Evolutionary conservation across 345 rosid species (phyloP).

Genomic region (Eucalyptus camaldulensis): DNA sequence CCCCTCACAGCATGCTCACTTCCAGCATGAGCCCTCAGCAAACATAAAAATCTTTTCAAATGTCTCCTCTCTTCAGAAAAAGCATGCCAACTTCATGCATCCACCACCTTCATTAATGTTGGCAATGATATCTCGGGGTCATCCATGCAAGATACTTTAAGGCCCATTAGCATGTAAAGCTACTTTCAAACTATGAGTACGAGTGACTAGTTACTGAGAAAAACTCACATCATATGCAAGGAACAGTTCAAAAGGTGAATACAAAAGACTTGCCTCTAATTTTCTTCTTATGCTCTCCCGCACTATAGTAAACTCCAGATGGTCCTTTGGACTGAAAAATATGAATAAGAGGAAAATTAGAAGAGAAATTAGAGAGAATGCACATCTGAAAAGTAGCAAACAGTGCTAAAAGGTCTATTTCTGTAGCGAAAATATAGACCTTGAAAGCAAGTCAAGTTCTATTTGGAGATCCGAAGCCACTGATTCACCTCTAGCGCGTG

Average conservation of each 20-base stretch:
- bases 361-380: background rate
- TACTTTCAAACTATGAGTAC: background rate
- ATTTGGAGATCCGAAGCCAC: constrained; percentile 50
- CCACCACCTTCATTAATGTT: background rate
- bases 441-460: constrained; percentile 69
- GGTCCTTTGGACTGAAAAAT: constrained; percentile 61
- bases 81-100: background rate
- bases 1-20: background rate
- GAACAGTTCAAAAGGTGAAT: background rate
- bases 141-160: background rate
- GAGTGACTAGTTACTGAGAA: background rate
- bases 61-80: background rate
- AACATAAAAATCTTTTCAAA: background rate
- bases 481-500: constrained; percentile 76
- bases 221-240: background rate
- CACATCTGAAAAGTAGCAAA: background rate
- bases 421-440: constrained; percentile 15
- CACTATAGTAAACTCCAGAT: constrained; percentile 80
- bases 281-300: constrained; percentile 69
- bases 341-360: background rate
- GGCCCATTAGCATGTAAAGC: background rate
- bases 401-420: background rate
- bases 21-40: background rate
- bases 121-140: background rate
- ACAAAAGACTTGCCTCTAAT: constrained; percentile 39